Evolutionary conservation across 345 rosid species (phyloP), one percentile per base, ranked within the genome.

Genomic region (Anastatica hierochuntica): DNA sequence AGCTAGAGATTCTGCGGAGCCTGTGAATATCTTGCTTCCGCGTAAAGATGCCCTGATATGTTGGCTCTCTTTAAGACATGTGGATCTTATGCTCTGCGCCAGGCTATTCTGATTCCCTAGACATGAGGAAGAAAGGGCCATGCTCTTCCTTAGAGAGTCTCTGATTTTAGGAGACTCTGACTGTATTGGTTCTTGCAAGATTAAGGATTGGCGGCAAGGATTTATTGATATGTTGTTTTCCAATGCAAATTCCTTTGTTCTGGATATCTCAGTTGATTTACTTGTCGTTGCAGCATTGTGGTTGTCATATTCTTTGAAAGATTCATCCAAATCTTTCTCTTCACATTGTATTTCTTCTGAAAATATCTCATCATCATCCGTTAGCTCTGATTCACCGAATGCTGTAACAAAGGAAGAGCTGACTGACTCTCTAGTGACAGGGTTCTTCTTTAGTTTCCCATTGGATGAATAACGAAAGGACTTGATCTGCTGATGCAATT

Each of bases 91-190:
- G 42, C 79, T 83, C 60, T 70, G 76, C 0, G 72, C 70, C 39
- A 64, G 45, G 70, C 66, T 72, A 50, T 60, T 74, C 69, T 77
- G 79, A 54, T 78, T 77, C 44, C 78, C 65, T 58, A 77, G 67
- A 60, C 74, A 65, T 43, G 76, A 39, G 42, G 90, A 70, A 44
- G 88, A 66, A 54, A 76, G 43, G 30, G 66, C 70, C 59, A 73
- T 52, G 64, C 95, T 90, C 68, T 73, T 92, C 77, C 88, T 77
- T 52, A 42, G 64, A 43, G 72, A 66, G 54, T 74, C 76, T 76
- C 76, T 78, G 56, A 92, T 74, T 77, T 78, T 92, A 14, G 98
- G 96, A 58, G 96, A 92, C 70, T 92, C 96, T 1, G 95, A 84
- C 56, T 81, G 56, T 26, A 76, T 73, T 44, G 96, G 95, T 56